Evolutionary conservation across 2,329 filamentous ascomycete genomes (phyloP).

Genomic region (Aureobasidium subglaciale): DNA sequence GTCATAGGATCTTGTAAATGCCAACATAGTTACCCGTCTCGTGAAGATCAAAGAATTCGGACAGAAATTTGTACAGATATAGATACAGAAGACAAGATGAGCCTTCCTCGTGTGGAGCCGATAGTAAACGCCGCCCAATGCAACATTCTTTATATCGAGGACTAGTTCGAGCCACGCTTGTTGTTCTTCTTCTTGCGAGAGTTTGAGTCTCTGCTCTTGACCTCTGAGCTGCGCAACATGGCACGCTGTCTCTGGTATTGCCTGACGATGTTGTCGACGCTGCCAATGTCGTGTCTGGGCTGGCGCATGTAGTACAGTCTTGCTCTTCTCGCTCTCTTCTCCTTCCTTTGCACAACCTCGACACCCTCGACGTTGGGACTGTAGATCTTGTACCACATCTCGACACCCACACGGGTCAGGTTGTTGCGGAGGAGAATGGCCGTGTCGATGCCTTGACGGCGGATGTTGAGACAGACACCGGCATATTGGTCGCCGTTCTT

Average conservation of each 20-base stretch:
- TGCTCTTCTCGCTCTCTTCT: constrained; percentile 79
- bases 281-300: constrained; percentile 80
- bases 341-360: constrained; percentile 81
- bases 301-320: constrained; percentile 86
- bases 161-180: constrained; percentile 24
- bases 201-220: constrained; percentile 26
- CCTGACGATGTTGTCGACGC: constrained; percentile 71
- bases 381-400: constrained; percentile 98
- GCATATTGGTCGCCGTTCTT: constrained; percentile 83
- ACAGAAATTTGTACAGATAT: constrained; percentile 11
- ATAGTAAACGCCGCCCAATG: constrained; percentile 8
- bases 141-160: background rate
- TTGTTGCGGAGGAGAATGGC: constrained; percentile 80
- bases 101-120: background rate
- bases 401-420: constrained; percentile 77
- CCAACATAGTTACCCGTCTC: background rate
- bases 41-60: no score
- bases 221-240: constrained; percentile 20
- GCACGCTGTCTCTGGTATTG: constrained; percentile 52
- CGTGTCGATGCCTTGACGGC: constrained; percentile 72
- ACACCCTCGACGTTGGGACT: constrained; percentile 82
- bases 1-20: background rate
- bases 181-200: constrained; percentile 27
- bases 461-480: constrained; percentile 81
- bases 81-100: constrained; percentile 7